Evolutionary conservation across 2,329 filamentous ascomycete genomes (phyloP), one percentile per base, ranked within the genome.

Genomic region (Talaromyces funiculosus): DNA sequence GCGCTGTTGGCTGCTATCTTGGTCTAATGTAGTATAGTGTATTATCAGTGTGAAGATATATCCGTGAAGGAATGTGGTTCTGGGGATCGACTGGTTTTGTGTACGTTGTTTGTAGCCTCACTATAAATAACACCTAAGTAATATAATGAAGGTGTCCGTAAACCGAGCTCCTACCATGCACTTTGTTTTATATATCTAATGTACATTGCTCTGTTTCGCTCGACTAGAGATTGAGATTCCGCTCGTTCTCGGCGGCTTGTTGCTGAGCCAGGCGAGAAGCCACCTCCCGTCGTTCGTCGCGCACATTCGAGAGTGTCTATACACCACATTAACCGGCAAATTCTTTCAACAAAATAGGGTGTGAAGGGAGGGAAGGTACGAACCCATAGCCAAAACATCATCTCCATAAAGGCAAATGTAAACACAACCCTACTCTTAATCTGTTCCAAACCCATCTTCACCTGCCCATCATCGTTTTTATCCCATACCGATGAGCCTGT

Each of bases 361-460:
- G 18, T 7, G 16, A 10, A 33, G 16, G 14, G 6, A 29, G 20
- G 5, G 45, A n/a, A 18, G 14, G 10, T 14, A 73, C 79, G 64
- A 71, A 86, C 86, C 92, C 92, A 96, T 74, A 96, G 92, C 90
- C 92, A 96, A 63, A 84, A 83, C 66, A 90, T 80, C 72, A 90
- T 84, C 79, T 97, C 92, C 70, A 96, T 71, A 68, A 96, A 94
- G 8, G 86, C 86, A 75, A 91, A 94, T 0, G 89, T 86, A 71
- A 97, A 95, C 42, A 96, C 85, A 42, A 96, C 79, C 55, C 90
- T 84, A 72, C 95, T 96, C 78, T 92, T 91, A 67, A 96, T 75
- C 24, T 84, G 83, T 64, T 92, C 87, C 54, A 85, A 80, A 71
- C 81, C 69, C 57, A 53, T 64, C 63, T 63, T 71, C 57, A 68